Base-by-base conservation (phyloP, 331 rosid species). In the Saraca asoca region DNA sequence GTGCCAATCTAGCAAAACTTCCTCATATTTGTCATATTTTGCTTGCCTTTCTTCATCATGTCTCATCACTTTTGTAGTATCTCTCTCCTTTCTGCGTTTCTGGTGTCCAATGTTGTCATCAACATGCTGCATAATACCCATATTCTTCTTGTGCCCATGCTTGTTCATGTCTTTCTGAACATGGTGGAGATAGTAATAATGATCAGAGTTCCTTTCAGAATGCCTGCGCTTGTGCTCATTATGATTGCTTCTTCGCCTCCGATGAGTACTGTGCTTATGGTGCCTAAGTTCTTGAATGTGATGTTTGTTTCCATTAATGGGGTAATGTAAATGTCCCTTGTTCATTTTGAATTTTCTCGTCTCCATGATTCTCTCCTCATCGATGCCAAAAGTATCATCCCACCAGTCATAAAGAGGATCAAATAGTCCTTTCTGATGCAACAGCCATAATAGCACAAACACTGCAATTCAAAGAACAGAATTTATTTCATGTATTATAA, bases 361-460 rank as follows among this genome's bases (percentile, higher is more conserved):
- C 13, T 65, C 72, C 70, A 78, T 50, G 42, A 51, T 18, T 39
- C 64, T 76, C 59, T 56, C 70, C 16, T 68, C 68, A 37, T 79
- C 80, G 56, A 44, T 70, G 34, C 80, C 75, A 71, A 66, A 84
- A 55, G 34, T 84, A 80, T 87, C 91, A 52, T 88, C 98, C 83
- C 91, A 93, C 88, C 95, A 90, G 43, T 93, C 95, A 65, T 88
- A 90, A 38, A 90, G 24, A 62, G 97, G 97, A 85, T 93, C 97
- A 68, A 93, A 93, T 44, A 93, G 72, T 45, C 98, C 97, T 70
- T 90, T 88, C 69, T 82, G 80, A 61, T 85, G 95, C 72, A 90
- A 75, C 70, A 93, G 82, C 95, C 98, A 93, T 60, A 93, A 68
- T 6, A 90, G 54, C 68, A 93, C 87, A 70, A 84, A 56, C 61